Base-by-base conservation (phyloP, 2,329 filamentous ascomycete genomes). In the Pestalotiopsis sp. region DNA sequence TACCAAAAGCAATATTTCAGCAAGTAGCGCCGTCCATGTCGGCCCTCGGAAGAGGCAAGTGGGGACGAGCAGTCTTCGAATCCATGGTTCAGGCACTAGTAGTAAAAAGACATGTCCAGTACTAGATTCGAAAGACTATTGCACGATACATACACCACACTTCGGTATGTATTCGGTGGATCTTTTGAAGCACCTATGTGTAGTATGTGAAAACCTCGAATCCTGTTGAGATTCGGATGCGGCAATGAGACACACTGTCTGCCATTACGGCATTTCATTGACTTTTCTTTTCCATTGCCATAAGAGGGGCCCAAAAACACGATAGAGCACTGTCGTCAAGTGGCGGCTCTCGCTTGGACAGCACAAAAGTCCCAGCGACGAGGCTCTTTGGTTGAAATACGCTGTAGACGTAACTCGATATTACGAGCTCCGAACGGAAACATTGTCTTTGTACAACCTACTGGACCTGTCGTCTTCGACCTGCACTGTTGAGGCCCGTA, bases 311-410 rank as follows among this genome's bases (percentile, higher is more conserved):
- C 17, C 17, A 9, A 1, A n/a, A n/a, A 9, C 4, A 7, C 9
- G 17, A 20, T 52, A 17, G 44, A 52, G 44, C 17, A 52, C 14
- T n/a, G n/a, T 20, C 20, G n/a, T 6, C 38, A 13, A 30, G 38
- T 40, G 59, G 38, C 26, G 40, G 38, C 14, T 24, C 35, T n/a
- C 30, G 30, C 30, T 35, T 39, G 62, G 60, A 57, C 38, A 55
- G n/a, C 40, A 44, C 64, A 40, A 20, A 39, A 57, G 58, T 48
- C 63, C 55, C 59, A 67, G 55, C 67, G 60, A 56, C 60, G 64
- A 62, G 61, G 65, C 64, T 68, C 65, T 61, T 40, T 68, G 65
- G 67, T 66, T 55, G n/a, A 62, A 68, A 68, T 68, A 68, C 67
- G 67, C 35, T 52, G 48, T 59, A 30, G 6, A 22, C 24, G 61